Conservation (phyloP, 2,329 filamentous ascomycete species). For the Colletotrichum caudatum region DNA sequence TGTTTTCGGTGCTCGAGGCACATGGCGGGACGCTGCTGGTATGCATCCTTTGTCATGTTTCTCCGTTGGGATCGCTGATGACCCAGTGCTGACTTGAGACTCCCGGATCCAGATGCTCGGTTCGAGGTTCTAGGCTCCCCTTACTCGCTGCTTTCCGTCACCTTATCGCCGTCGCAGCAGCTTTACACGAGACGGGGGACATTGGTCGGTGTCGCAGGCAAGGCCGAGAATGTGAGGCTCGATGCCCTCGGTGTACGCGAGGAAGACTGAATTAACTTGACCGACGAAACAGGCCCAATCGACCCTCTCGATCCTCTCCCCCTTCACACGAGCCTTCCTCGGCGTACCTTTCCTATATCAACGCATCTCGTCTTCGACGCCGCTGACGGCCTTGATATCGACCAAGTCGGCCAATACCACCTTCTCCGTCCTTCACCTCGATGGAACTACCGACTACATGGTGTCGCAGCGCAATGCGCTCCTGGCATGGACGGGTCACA, state of each 20-base stretch:
- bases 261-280: neutral
- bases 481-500: constrained; percentile 96
- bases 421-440: constrained; percentile 87
- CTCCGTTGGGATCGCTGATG: too few species aligned
- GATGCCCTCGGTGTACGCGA: constrained; percentile 21
- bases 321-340: constrained; percentile 81
- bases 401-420: constrained; percentile 89
- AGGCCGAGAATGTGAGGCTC: constrained; percentile 82
- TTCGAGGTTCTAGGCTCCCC: constrained; percentile 95
- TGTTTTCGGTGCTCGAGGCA: constrained; percentile 65
- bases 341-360: constrained; percentile 97
- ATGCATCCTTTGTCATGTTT: constrained; percentile 41
- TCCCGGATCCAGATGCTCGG: constrained; percentile 76
- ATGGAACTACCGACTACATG: constrained; percentile 97
- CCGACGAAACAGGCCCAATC: constrained; percentile 76
- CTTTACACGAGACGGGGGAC: constrained; percentile 94
- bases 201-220: constrained; percentile 88
- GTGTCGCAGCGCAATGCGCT: constrained; percentile 87
- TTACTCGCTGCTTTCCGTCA: constrained; percentile 93
- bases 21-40: constrained; percentile 64
- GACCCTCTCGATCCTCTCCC: constrained; percentile 87
- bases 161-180: constrained; percentile 90
- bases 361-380: constrained; percentile 85
- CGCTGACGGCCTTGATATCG: constrained; percentile 88
- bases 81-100: neutral